phyloP scores from a whole-genome alignment of 2,329 filamentous ascomycete genomes.

The Aspergillus chevalieri region DNA sequence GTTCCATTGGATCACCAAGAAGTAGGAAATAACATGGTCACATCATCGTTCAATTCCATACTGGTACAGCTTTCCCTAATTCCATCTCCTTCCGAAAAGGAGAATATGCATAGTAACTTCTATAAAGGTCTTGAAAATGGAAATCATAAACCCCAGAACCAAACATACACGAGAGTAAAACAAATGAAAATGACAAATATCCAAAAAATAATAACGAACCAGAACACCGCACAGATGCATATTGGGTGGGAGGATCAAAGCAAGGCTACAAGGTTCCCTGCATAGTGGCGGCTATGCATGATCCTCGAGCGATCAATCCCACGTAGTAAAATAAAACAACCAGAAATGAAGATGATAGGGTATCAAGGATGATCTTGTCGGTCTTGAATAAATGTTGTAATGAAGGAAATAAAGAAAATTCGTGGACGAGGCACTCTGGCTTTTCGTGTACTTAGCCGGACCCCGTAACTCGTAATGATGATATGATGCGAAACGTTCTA shows the following conservation, averaged over 20 bases:
- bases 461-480: conserved; percentile 11
- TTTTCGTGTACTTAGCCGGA: background rate
- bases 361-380: conserved; percentile 24
- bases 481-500: background rate
- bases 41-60: background rate
- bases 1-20: background rate
- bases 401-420: conserved; percentile 5
- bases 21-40: background rate
- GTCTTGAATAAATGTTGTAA: conserved; percentile 7
- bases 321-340: background rate
- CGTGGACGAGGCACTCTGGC: conserved; percentile 6
- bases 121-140: background rate
- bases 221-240: conserved; percentile 16
- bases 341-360: conserved; percentile 14
- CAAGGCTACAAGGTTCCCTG: background rate
- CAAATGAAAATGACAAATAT: conserved; percentile 2
- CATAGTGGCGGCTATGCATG: background rate
- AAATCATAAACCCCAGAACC: background rate
- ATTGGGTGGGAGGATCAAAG: conserved; percentile 3
- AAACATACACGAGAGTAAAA: background rate
- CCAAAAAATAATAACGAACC: conserved; percentile 2
- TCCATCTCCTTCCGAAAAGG: background rate
- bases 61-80: background rate
- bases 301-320: background rate
- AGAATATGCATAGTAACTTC: background rate